A percentile compares a stretch with the other conserved stretches of the same genome.
These are phyloP conservation scores for Saturnispora serradocipensis DNA, from an alignment of 805 yeast species.

Conservation along the genomic window DNA sequence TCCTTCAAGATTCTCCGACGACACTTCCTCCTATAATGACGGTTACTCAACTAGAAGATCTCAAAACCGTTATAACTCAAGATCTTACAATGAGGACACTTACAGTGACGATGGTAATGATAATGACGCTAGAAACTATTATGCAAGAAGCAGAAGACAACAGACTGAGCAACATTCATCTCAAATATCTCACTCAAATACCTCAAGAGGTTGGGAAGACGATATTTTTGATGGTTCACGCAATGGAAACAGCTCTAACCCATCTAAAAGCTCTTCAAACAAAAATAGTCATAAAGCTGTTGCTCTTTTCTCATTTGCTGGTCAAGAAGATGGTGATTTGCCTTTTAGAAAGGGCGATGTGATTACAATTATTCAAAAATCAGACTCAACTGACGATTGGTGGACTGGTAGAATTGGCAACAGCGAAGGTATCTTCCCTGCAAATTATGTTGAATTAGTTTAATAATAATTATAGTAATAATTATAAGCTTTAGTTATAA, in stretches of 20 bases:
- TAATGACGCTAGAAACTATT: slow-evolving; percentile 12
- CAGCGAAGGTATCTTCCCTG: slow-evolving; percentile 89
- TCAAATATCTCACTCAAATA: neutral
- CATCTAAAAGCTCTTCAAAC: slow-evolving; percentile 23
- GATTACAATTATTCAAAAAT: slow-evolving; percentile 74
- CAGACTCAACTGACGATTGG: slow-evolving; percentile 92
- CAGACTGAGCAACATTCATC: neutral
- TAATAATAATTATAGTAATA: slow-evolving; percentile 17
- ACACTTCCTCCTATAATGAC: slow-evolving; percentile 33
- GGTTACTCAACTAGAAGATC: slow-evolving; percentile 12
- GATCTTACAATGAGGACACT: slow-evolving; percentile 20
- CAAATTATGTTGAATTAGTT: slow-evolving; percentile 83
- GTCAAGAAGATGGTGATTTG: slow-evolving; percentile 90
- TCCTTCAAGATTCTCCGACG: slow-evolving; percentile 58
- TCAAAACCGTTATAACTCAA: slow-evolving; percentile 6
- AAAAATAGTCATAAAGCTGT: slow-evolving; percentile 63
- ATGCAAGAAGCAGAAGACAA: slow-evolving; percentile 9
- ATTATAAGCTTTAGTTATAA: neutral
- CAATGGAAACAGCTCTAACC: neutral
- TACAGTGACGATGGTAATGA: slow-evolving; percentile 26
- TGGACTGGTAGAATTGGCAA: slow-evolving; percentile 93
- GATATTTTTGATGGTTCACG: slow-evolving; percentile 57
- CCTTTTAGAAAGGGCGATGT: slow-evolving; percentile 92
- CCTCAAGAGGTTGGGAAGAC: slow-evolving; percentile 61
- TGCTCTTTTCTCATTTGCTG: slow-evolving; percentile 81